A percentile compares a stretch with the other conserved stretches of the same genome.
phyloP scores from a whole-genome alignment of 352 stramenopile genomes.

The Chrysophaeum taylorii region DNA sequence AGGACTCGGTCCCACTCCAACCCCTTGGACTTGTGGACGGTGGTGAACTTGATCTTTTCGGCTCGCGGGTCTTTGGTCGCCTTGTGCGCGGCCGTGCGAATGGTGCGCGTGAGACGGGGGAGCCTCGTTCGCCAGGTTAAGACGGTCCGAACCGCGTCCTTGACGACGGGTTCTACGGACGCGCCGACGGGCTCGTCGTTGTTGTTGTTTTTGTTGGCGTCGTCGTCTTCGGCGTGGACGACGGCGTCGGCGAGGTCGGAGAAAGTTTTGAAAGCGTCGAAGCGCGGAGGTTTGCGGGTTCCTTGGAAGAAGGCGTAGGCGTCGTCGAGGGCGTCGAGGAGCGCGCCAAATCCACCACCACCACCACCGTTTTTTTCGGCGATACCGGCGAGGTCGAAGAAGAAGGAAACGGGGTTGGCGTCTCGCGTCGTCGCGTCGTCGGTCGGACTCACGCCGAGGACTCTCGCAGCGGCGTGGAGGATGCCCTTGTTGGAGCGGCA shows the following conservation, averaged over 20 bases:
- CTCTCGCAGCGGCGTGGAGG: neutral
- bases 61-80: neutral
- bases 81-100: neutral
- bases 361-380: neutral
- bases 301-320: neutral
- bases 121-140: neutral
- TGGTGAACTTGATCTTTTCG: neutral
- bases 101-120: neutral
- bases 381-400: neutral
- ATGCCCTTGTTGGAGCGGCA: conserved; percentile 2
- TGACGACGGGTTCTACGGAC: neutral
- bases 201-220: no score
- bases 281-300: neutral
- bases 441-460: neutral
- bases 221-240: neutral
- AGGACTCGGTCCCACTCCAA: neutral
- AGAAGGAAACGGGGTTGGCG: no score
- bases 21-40: neutral
- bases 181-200: neutral
- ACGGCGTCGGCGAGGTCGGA: neutral
- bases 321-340: neutral
- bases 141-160: neutral
- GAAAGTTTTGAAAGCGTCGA: neutral
- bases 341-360: neutral
- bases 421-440: no score